Evolutionary conservation across 768 basidiomycete species (phyloP).

Genomic region (Phanerochaete carnosa): DNA sequence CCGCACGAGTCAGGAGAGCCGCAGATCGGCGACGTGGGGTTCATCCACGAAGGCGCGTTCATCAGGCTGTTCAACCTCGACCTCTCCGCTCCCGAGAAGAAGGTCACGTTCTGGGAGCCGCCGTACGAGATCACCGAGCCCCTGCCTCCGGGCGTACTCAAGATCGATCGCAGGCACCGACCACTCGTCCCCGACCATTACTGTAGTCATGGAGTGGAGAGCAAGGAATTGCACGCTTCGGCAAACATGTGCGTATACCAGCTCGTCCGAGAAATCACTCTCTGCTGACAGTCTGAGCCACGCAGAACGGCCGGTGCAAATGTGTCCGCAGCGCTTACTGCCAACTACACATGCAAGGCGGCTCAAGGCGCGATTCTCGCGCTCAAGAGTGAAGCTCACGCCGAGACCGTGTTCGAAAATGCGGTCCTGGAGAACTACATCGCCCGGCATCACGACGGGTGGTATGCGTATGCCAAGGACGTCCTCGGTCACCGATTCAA

Average conservation of each 20-base stretch:
- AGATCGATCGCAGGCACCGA: too few species aligned
- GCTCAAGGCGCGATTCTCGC: neutral
- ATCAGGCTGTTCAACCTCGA: constrained; percentile 6
- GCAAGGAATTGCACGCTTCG: too few species aligned
- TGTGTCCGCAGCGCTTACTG: neutral
- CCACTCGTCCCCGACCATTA: neutral
- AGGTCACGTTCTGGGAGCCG: neutral
- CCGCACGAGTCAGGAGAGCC: neutral
- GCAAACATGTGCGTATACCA: too few species aligned
- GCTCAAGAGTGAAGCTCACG: neutral
- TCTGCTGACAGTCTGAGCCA: too few species aligned
- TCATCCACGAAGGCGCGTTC: constrained; percentile 1
- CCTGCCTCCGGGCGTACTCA: too few species aligned
- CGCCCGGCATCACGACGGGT: neutral
- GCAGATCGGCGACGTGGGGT: constrained; percentile 5
- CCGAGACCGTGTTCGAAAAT: neutral
- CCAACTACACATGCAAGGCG: neutral
- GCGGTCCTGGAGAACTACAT: neutral
- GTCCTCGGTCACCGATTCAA: neutral
- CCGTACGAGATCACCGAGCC: too few species aligned
- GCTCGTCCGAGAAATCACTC: too few species aligned
- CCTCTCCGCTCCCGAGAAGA: neutral
- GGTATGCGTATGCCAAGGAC: neutral
- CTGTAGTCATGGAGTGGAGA: neutral
- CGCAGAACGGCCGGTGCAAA: too few species aligned